Evolutionary conservation across 2,329 filamentous ascomycete genomes (phyloP).

Genomic region (Fusarium incarnatum): DNA sequence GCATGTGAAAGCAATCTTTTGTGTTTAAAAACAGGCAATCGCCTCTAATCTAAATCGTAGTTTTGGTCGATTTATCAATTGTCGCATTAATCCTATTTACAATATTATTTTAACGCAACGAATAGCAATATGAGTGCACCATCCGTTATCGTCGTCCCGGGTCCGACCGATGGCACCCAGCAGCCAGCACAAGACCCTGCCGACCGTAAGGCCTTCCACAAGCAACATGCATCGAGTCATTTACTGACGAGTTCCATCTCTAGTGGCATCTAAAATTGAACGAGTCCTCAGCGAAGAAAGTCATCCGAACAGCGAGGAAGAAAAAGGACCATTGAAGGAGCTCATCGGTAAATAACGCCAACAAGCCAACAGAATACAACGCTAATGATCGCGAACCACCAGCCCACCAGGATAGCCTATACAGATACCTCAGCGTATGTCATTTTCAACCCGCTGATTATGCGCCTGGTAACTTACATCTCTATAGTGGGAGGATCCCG

Average conservation of each 20-base stretch:
- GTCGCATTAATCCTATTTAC: neutral
- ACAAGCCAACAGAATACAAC: neutral
- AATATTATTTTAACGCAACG: neutral
- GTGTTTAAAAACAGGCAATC: neutral
- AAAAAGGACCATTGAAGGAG: neutral
- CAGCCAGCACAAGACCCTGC: neutral
- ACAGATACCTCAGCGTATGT: neutral
- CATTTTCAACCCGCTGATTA: neutral
- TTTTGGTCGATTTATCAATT: neutral
- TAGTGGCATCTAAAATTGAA: neutral
- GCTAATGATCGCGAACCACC: neutral
- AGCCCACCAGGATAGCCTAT: neutral
- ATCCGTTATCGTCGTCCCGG: neutral
- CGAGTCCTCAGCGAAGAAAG: neutral
- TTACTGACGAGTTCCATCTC: neutral
- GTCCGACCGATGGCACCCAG: neutral
- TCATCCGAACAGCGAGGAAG: neutral
- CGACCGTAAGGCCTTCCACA: neutral
- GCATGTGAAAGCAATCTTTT: neutral
- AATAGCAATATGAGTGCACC: neutral
- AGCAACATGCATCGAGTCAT: neutral
- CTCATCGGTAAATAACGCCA: neutral
- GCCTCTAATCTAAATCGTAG: neutral
- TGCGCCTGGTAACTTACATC: neutral
- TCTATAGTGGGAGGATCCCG: constrained; percentile 2